Conservation (phyloP, 495 filamentous ascomycete genomes). For the Daldinia grandis region DNA sequence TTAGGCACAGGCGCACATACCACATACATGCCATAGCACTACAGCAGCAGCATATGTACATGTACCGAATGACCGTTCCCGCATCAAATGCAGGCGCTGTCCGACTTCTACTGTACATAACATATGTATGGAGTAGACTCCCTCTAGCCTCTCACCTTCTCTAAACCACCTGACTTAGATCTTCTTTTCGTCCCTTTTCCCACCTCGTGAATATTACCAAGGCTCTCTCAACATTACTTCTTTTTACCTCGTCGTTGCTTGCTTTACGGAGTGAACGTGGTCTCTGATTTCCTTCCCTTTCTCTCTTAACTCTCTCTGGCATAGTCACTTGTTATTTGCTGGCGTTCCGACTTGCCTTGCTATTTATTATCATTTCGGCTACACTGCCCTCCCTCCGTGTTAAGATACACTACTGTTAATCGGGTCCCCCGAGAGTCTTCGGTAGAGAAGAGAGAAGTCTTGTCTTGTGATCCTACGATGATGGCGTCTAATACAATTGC, state of each 20-base stretch:
- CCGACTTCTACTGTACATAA: conserved; percentile 14
- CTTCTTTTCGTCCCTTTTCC: conserved; percentile 29
- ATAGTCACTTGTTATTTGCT: conserved; percentile 15
- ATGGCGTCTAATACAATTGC: conserved; percentile 63
- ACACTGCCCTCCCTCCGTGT: conserved; percentile 2
- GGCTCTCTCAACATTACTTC: conserved; percentile 32
- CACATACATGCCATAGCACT: background rate
- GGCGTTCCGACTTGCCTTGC: conserved; percentile 21
- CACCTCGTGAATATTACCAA: conserved; percentile 34
- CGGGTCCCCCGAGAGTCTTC: conserved; percentile 3
- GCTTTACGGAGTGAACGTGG: conserved; percentile 4
- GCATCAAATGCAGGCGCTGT: conserved; percentile 27
- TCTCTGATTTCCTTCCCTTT: conserved; percentile 8
- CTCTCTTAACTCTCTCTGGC: conserved; percentile 21
- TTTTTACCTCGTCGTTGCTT: conserved; percentile 24
- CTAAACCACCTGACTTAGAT: conserved; percentile 34
- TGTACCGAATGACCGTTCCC: conserved; percentile 13
- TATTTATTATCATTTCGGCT: conserved; percentile 19
- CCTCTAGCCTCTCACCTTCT: conserved; percentile 6
- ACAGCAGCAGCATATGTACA: background rate
- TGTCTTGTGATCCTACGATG: background rate
- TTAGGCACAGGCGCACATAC: background rate
- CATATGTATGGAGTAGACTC: conserved; percentile 21
- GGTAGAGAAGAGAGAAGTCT: conserved; percentile 1
- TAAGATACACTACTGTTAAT: conserved; percentile 22